phyloP scores from a whole-genome alignment of 1,284 basidiomycete genomes.

The Ustilago hordei region DNA sequence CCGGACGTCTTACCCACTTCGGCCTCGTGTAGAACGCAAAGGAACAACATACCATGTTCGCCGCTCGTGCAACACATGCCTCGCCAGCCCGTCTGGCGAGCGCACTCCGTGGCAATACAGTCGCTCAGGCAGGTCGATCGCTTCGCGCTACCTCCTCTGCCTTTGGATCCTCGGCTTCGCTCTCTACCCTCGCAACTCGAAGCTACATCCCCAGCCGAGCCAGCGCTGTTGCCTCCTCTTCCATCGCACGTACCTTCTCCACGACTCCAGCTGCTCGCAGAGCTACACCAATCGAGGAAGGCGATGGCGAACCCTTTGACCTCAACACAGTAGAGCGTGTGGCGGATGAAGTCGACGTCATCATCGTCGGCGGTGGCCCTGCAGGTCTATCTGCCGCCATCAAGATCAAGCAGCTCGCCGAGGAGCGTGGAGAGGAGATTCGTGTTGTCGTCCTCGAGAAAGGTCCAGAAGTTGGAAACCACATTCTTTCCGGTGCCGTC shows the following conservation, averaged over 20 bases:
- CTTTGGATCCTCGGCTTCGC: slow-evolving; percentile 23
- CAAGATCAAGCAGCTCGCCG: slow-evolving; percentile 90
- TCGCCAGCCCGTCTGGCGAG: slow-evolving; percentile 42
- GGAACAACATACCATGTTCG: slow-evolving; percentile 29
- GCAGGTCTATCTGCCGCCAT: slow-evolving; percentile 97
- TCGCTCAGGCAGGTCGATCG: slow-evolving; percentile 24
- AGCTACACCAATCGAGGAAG: slow-evolving; percentile 57
- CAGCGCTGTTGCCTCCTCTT: slow-evolving; percentile 21
- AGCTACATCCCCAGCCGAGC: slow-evolving; percentile 18
- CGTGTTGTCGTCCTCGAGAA: slow-evolving; percentile 96
- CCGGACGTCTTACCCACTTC: background rate
- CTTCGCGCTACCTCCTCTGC: slow-evolving; percentile 26
- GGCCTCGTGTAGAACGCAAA: background rate
- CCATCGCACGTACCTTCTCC: slow-evolving; percentile 35
- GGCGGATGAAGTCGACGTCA: slow-evolving; percentile 85
- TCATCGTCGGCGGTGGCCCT: slow-evolving; percentile 95
- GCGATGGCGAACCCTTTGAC: slow-evolving; percentile 63
- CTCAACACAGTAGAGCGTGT: slow-evolving; percentile 66
- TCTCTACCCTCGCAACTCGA: slow-evolving; percentile 26
- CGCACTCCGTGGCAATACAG: slow-evolving; percentile 23
- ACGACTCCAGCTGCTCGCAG: slow-evolving; percentile 31
- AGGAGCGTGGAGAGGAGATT: slow-evolving; percentile 80
- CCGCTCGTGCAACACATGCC: slow-evolving; percentile 36
- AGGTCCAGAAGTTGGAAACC: slow-evolving; percentile 90
- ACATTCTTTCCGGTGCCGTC: slow-evolving; percentile 95